Evolutionary conservation across 2,329 filamentous ascomycete genomes (phyloP).

Genomic region (Phialocephala subalpina): DNA sequence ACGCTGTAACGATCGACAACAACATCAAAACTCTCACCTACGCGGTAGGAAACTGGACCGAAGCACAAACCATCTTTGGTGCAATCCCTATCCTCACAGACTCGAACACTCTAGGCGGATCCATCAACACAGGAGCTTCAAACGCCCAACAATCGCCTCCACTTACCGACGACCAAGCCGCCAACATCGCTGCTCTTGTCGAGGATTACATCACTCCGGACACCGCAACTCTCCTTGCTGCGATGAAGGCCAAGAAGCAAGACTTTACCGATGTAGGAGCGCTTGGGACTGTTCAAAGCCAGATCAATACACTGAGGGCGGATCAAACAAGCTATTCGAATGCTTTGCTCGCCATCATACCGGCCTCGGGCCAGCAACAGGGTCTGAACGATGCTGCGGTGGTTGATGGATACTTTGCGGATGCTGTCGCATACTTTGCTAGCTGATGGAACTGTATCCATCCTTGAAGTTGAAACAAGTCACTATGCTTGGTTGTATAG

Average conservation of each 20-base stretch:
- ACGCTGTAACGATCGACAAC: slow-evolving; percentile 3
- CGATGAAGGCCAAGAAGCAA: slow-evolving; percentile 20
- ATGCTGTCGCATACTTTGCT: background rate
- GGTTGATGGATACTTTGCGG: slow-evolving; percentile 16
- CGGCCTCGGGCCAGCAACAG: slow-evolving; percentile 1
- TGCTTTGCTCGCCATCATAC: slow-evolving; percentile 17
- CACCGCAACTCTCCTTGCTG: slow-evolving; percentile 5
- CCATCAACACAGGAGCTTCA: slow-evolving; percentile 7
- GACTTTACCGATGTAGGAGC: slow-evolving; percentile 14
- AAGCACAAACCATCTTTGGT: slow-evolving; percentile 12
- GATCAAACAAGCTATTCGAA: slow-evolving; percentile 4
- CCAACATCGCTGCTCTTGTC: slow-evolving; percentile 9
- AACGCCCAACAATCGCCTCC: slow-evolving; percentile 6
- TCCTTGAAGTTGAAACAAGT: no score
- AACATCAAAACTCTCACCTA: slow-evolving; percentile 3
- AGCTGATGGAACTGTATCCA: background rate
- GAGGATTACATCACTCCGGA: slow-evolving; percentile 6
- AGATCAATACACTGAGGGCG: background rate
- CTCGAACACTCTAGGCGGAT: background rate
- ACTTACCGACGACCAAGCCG: slow-evolving; percentile 12
- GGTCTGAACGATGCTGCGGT: slow-evolving; percentile 1
- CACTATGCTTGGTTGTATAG: no score
- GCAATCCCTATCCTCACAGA: slow-evolving; percentile 19
- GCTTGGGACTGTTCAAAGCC: slow-evolving; percentile 8
- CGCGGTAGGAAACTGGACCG: background rate